Evolutionary conservation across 306 rosid genomes (phyloP), one percentile per base, ranked within the genome.

Genomic region (Citrullus mucosospermus): DNA sequence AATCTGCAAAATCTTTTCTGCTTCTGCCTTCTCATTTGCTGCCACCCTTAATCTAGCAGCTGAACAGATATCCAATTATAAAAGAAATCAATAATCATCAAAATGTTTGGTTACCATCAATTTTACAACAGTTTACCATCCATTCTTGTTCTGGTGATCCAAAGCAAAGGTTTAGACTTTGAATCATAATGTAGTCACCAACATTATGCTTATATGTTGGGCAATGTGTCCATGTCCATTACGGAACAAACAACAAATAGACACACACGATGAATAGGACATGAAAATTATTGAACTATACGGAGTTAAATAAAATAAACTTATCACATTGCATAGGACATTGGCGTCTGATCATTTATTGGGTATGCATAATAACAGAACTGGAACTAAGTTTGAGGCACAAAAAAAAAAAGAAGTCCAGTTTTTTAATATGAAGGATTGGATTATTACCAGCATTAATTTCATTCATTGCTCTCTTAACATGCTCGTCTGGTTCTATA

Each of bases 381-480:
- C 6, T 5, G 5, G 4, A 36, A 36, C 39, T 36, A 36, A 36
- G 39, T 5, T 36, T 0, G 46, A 8, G 46, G 9, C 46, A 41
- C 22, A 22, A 43, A 43, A 43, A 8, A 10, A 43, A 43, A 43
- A 44, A 39, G 17, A 36, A 62, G 53, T 66, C 32, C 78, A 71
- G 7, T 22, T 57, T 76, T 66, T 59, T 18, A 58, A 41, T 46
- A 44, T 34, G 62, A 77, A 77, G 59, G 79, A 80, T 14, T 67
- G 62, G 76, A 78, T 34, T 51, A 61, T 87, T 70, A 92, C 98
- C 98, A 17, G 98, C 98, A 79, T 92, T 94, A 81, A 94, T 94
- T 84, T 94, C 97, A 77, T 94, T 94, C 98, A 94, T 94, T 73
- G 98, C 98, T 68, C 92, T 88, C 88, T 94, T 94, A 68, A 92